Evolutionary conservation across 2,329 filamentous ascomycete genomes (phyloP).

Genomic region (Monilinia vaccinii-corymbosi): DNA sequence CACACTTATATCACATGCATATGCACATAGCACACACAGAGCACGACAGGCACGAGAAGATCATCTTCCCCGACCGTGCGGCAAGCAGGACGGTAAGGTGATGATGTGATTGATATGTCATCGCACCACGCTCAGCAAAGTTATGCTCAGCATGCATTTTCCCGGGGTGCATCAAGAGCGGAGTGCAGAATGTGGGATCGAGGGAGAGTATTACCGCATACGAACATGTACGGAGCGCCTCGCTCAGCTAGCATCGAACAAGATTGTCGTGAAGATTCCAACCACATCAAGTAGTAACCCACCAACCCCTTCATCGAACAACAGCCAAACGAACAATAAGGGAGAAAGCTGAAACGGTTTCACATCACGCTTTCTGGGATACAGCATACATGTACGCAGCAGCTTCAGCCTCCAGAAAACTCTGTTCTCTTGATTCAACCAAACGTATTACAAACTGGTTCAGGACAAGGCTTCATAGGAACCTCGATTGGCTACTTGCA

Average conservation of each 20-base stretch:
- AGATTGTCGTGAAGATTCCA: background rate
- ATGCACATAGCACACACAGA: background rate
- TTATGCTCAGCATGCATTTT: background rate
- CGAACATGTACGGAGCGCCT: background rate
- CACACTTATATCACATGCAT: background rate
- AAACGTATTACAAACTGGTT: too few relatives aligned
- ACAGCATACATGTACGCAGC: too few relatives aligned
- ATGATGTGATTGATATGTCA: background rate
- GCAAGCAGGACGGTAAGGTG: background rate
- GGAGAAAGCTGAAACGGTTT: background rate
- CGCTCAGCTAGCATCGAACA: background rate
- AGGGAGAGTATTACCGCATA: background rate
- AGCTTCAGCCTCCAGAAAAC: background rate
- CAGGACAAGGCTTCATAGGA: background rate
- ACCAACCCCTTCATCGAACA: background rate
- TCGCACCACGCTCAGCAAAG: background rate
- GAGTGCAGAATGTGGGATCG: background rate
- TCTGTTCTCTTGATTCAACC: too few relatives aligned
- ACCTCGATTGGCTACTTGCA: too few relatives aligned
- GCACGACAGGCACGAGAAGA: background rate
- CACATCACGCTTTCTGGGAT: background rate
- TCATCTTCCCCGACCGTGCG: background rate
- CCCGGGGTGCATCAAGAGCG: constrained; percentile 1
- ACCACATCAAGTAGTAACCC: background rate
- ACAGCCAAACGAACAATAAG: too few relatives aligned